These are phyloP conservation scores for Kluyveromyces aestuarii DNA, from an alignment of 805 yeast species.

Conservation along the genomic window DNA sequence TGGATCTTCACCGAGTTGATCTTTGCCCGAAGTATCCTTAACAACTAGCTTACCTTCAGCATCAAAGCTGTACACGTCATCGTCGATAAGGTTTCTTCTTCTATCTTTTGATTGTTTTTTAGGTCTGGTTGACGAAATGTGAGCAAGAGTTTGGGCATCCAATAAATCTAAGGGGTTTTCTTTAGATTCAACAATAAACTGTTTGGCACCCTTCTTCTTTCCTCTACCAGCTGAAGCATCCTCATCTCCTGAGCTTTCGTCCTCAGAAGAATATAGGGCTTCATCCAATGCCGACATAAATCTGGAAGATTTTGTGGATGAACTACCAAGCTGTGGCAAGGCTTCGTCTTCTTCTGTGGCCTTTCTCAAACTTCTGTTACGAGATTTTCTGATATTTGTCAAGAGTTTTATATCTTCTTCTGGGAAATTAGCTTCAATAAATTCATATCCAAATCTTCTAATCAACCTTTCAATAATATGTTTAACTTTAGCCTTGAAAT, in stretches of 20 bases:
- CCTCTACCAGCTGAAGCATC: conserved; percentile 16
- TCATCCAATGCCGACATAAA: conserved; percentile 87
- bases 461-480: conserved; percentile 87
- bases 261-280: conserved; percentile 68
- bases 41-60: conserved; percentile 29
- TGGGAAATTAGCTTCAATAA: conserved; percentile 77
- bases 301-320: conserved; percentile 34
- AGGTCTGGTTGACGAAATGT: conserved; percentile 84
- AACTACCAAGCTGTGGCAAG: conserved; percentile 10
- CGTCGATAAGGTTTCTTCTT: conserved; percentile 22
- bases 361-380: conserved; percentile 77
- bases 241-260: conserved; percentile 40
- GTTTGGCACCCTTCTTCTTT: conserved; percentile 31
- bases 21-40: conserved; percentile 23
- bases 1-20: conserved; percentile 38
- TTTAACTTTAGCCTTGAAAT: conserved; percentile 85
- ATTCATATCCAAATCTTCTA: conserved; percentile 84
- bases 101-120: conserved; percentile 40
- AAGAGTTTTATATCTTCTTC: conserved; percentile 81
- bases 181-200: conserved; percentile 64
- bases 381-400: conserved; percentile 75
- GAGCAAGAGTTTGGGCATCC: conserved; percentile 76
- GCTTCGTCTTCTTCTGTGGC: conserved; percentile 27
- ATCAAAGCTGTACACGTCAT: conserved; percentile 27
- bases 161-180: conserved; percentile 84